phyloP scores from a whole-genome alignment of 169 alveolate genomes.

The Plasmodium malariae region DNA sequence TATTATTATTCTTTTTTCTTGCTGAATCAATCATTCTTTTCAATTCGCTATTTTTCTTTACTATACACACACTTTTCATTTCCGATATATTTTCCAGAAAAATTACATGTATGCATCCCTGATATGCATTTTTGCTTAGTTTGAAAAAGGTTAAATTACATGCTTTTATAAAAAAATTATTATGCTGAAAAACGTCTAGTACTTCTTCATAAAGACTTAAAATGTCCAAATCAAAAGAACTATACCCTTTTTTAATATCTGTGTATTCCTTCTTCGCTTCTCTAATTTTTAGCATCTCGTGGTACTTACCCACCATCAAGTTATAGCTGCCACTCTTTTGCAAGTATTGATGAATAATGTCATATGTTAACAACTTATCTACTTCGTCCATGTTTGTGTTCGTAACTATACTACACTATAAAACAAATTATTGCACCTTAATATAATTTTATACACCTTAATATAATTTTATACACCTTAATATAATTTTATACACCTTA shows the following conservation, averaged over 20 bases:
- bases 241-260: not conserved
- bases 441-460: no score
- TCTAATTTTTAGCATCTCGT: constrained; percentile 21
- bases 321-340: not conserved
- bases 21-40: not conserved
- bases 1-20: not conserved
- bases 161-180: constrained; percentile 23
- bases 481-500: no score
- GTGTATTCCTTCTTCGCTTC: not conserved
- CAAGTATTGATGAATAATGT: not conserved
- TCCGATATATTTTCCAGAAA: not conserved
- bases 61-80: not conserved
- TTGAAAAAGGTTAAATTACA: constrained; percentile 24
- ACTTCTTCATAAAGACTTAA: constrained; percentile 29
- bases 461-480: no score
- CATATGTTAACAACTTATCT: constrained; percentile 11
- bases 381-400: constrained; percentile 31
- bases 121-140: constrained; percentile 16
- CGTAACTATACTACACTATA: no score
- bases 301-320: constrained; percentile 13
- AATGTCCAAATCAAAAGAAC: constrained; percentile 23
- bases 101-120: constrained; percentile 19
- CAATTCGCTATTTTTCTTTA: not conserved
- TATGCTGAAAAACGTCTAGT: constrained; percentile 20
- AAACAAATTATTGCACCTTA: no score